Evolutionary conservation across 176 grass and related monocot species (phyloP).

Genomic region (Cymbopogon citratus): DNA sequence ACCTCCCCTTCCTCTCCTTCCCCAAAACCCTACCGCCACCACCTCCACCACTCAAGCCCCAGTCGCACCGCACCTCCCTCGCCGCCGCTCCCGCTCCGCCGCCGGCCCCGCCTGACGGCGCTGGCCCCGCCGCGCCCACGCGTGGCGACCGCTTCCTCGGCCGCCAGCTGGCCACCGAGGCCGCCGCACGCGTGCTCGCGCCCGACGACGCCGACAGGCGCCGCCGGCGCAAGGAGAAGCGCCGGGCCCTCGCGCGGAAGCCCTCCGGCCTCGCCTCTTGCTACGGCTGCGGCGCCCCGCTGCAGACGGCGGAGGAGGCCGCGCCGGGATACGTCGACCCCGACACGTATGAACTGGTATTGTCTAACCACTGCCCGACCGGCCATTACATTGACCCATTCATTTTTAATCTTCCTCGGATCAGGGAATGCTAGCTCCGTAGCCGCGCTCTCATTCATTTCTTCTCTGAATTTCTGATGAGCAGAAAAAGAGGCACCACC

Average conservation of each 20-base stretch:
- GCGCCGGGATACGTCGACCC: slow-evolving; percentile 72
- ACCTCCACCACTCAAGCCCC: not conserved
- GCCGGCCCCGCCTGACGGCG: not conserved
- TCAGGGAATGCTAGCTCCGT: not conserved
- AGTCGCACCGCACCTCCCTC: not conserved
- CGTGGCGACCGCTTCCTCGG: slow-evolving; percentile 67
- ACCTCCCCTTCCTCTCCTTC: slow-evolving; percentile 35
- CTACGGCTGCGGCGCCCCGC: slow-evolving; percentile 89
- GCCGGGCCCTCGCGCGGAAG: slow-evolving; percentile 16
- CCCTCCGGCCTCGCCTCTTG: slow-evolving; percentile 54
- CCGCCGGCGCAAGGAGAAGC: slow-evolving; percentile 52
- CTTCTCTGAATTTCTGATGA: not conserved
- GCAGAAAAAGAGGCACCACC: slow-evolving; percentile 86
- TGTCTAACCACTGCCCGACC: not conserved
- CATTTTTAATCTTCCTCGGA: not conserved
- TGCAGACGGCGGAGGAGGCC: slow-evolving; percentile 61
- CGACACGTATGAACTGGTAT: slow-evolving; percentile 69
- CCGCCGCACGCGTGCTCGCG: slow-evolving; percentile 30
- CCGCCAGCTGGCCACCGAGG: slow-evolving; percentile 38
- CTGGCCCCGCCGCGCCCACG: slow-evolving; percentile 50
- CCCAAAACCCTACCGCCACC: slow-evolving; percentile 14
- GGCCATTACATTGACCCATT: not conserved
- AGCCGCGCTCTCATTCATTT: not conserved
- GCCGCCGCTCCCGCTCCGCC: not conserved
- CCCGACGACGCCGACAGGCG: slow-evolving; percentile 36